These are phyloP conservation scores for Dothideomycetes sp. DNA, from an alignment of 2,329 filamentous ascomycete genomes.

Conservation along the genomic window DNA sequence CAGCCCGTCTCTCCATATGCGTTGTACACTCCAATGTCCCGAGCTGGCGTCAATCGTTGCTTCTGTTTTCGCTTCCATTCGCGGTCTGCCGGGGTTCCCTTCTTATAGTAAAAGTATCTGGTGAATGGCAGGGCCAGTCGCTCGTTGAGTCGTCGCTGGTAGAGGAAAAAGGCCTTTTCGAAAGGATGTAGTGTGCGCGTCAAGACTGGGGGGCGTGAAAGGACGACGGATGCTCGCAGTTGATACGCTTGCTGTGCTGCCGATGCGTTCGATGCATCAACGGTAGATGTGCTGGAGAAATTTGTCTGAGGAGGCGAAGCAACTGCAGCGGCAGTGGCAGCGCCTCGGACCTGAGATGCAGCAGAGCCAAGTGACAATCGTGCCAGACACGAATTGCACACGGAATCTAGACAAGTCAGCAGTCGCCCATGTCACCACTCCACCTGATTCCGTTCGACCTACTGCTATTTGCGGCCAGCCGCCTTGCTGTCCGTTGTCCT, in stretches of 20 bases:
- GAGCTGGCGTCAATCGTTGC: slow-evolving; percentile 64
- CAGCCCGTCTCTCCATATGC: slow-evolving; percentile 63
- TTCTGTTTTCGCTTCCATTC: slow-evolving; percentile 84
- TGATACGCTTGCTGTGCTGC: slow-evolving; percentile 33
- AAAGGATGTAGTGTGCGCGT: slow-evolving; percentile 77
- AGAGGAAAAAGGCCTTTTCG: slow-evolving; percentile 89
- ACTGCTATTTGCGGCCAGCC: slow-evolving; percentile 30
- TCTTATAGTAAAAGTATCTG: slow-evolving; percentile 89
- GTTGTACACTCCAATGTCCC: slow-evolving; percentile 78
- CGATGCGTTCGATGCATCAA: slow-evolving; percentile 32
- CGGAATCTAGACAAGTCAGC: slow-evolving; percentile 25
- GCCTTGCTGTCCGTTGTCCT: slow-evolving; percentile 33
- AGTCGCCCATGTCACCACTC: slow-evolving; percentile 5
- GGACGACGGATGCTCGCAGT: slow-evolving; percentile 57
- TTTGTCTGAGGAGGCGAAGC: slow-evolving; percentile 12
- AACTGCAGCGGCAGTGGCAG: slow-evolving; percentile 24
- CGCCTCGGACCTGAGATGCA: slow-evolving; percentile 22
- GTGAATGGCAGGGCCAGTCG: slow-evolving; percentile 79
- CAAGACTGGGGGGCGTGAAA: slow-evolving; percentile 79
- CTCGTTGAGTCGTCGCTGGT: slow-evolving; percentile 94
- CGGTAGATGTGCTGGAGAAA: slow-evolving; percentile 21
- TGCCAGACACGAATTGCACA: slow-evolving; percentile 36
- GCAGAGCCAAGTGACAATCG: slow-evolving; percentile 22
- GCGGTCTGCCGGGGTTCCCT: slow-evolving; percentile 68
- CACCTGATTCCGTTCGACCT: slow-evolving; percentile 6